These are phyloP conservation scores for Cladophialophora psammophila DNA, from an alignment of 2,329 filamentous ascomycete genomes.

Conservation along the genomic window DNA sequence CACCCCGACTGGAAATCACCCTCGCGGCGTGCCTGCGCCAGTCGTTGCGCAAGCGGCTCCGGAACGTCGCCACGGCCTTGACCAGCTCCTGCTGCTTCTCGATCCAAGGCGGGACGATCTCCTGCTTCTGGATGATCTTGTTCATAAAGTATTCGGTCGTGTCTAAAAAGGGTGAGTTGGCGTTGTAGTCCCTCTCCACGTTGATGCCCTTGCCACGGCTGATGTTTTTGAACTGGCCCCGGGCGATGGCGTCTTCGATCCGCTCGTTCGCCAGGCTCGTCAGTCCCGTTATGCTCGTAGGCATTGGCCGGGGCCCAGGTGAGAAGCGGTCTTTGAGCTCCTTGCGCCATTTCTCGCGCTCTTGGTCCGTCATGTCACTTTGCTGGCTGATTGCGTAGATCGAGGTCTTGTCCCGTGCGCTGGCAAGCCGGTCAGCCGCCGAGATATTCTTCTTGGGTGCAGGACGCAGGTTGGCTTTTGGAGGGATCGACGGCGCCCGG, in stretches of 20 bases:
- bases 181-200: conserved; percentile 75
- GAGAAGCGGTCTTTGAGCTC: conserved; percentile 83
- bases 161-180: conserved; percentile 87
- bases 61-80: conserved; percentile 72
- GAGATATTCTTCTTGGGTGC: conserved; percentile 53
- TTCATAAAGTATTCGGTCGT: conserved; percentile 99
- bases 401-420: conserved; percentile 65
- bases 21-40: conserved; percentile 85
- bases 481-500: conserved; percentile 45
- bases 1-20: conserved; percentile 78
- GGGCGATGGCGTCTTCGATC: conserved; percentile 91
- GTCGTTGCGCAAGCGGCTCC: conserved; percentile 75
- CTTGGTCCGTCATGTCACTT: conserved; percentile 69
- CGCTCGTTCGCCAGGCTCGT: conserved; percentile 85
- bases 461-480: conserved; percentile 55
- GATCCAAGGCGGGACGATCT: conserved; percentile 96
- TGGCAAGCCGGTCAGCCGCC: conserved; percentile 60
- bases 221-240: conserved; percentile 88
- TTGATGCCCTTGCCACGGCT: conserved; percentile 77
- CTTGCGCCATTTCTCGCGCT: conserved; percentile 73
- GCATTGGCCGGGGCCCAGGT: conserved; percentile 74
- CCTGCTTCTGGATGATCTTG: conserved; percentile 95
- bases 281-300: conserved; percentile 78
- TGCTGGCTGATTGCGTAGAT: conserved; percentile 63
- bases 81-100: conserved; percentile 95